phyloP scores from a whole-genome alignment of 2,329 filamentous ascomycete species.

The Aspergillus calidoustus region DNA sequence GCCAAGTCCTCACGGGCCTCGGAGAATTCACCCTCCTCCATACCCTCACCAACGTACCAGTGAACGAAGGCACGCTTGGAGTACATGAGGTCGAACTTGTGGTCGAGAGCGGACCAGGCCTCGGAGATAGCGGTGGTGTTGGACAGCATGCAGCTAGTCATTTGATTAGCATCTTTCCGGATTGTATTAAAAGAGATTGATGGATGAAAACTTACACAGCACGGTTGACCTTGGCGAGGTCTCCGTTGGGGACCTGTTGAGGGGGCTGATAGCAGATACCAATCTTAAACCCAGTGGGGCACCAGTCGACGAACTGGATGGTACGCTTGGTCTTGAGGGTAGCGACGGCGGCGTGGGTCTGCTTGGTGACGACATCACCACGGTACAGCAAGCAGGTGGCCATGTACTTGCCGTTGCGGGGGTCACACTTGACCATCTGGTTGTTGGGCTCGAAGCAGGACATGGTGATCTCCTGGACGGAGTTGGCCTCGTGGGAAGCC shows the following conservation, averaged over 20 bases:
- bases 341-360: constrained; percentile 88
- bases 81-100: constrained; percentile 99
- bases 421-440: constrained; percentile 99
- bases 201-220: constrained; percentile 74
- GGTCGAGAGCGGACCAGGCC: constrained; percentile 93
- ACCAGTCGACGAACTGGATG: constrained; percentile 99
- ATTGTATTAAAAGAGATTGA: neutral
- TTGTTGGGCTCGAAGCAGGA: constrained; percentile 99
- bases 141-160: constrained; percentile 80
- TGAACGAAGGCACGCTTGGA: constrained; percentile 99
- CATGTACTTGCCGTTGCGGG: constrained; percentile 99
- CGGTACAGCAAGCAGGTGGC: constrained; percentile 97
- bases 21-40: constrained; percentile 99
- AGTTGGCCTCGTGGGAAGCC: constrained; percentile 97
- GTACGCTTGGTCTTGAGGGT: constrained; percentile 99
- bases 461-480: constrained; percentile 97
- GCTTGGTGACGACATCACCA: constrained; percentile 96
- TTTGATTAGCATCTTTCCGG: constrained; percentile 4
- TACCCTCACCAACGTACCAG: constrained; percentile 99
- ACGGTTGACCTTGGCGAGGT: constrained; percentile 96
- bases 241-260: constrained; percentile 93
- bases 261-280: constrained; percentile 99
- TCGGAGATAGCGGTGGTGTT: constrained; percentile 98
- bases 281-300: constrained; percentile 99
- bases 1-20: constrained; percentile 98